These are phyloP conservation scores for Ocimum tenuiflorum DNA, from an alignment of 257 asterid species.

Conservation along the genomic window DNA sequence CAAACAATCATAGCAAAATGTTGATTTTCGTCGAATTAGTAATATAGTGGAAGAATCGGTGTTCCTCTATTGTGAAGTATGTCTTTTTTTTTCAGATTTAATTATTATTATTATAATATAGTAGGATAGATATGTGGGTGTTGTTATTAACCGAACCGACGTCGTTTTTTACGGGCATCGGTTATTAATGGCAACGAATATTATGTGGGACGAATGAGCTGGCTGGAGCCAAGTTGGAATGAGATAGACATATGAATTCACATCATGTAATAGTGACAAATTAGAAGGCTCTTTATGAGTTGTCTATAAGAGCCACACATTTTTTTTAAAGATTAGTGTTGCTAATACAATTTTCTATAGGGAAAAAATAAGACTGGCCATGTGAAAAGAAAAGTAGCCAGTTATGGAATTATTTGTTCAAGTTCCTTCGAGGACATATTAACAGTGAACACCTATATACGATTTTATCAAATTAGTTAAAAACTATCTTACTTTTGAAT, in stretches of 20 bases:
- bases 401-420: too few relatives aligned
- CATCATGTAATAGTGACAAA: conserved; percentile 6
- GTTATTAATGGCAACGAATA: neutral
- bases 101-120: too few relatives aligned
- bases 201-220: conserved; percentile 1
- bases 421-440: too few relatives aligned
- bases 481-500: too few relatives aligned
- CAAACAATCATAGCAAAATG: too few relatives aligned
- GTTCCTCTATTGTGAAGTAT: neutral
- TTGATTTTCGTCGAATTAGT: neutral
- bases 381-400: too few relatives aligned
- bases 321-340: neutral
- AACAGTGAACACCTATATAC: too few relatives aligned
- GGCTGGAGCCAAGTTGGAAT: neutral
- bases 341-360: neutral
- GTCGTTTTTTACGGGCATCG: neutral
- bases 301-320: neutral
- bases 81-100: neutral
- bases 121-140: too few relatives aligned
- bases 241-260: neutral
- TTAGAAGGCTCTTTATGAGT: neutral
- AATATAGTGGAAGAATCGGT: neutral
- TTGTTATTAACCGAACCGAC: neutral
- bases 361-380: too few relatives aligned
- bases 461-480: too few relatives aligned